Base-by-base conservation (phyloP, 2,329 filamentous ascomycete species). In the Diaporthe citrichinensis region DNA sequence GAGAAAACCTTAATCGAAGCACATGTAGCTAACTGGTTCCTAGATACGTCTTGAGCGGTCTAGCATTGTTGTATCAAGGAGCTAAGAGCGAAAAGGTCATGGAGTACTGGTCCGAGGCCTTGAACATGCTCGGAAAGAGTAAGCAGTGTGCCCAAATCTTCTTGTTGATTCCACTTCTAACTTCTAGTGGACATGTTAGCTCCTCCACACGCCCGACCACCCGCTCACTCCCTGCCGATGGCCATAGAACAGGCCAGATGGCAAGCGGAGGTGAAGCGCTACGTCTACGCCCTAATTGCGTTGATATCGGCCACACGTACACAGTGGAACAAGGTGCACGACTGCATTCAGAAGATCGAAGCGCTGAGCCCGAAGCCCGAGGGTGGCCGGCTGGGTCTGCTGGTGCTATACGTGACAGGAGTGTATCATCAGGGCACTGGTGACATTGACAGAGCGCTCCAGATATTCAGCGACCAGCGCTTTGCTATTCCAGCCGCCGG, bases 351-450 rank as follows among this genome's bases (percentile, higher is more conserved):
- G 17, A 87, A 88, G 59, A 84, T 94, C 17, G 86, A 89, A 71
- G 83, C 81, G 46, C 82, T 86, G 67, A 82, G 81, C 59, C 83
- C 83, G 44, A 83, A 82, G 77, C 85, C 80, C 76, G 86, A 85
- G 81, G 85, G 81, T 10, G 76, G 74, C 77, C 87, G 86, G 2
- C 87, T 92, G 49, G 82, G 83, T 34, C 85, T 91, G 46, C 87
- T 94, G 59, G 87, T 90, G 9, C 85, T 90, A 58, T 98, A 98
- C 83, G 90, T 98, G 25, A 87, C 89, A 0, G 96, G 94, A 0
- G 90, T 94, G 10, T 93, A 95, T 79, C 87, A 92, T 71, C 96
- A 98, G 85, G 94, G 93, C 25, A 92, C 89, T 7, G 95, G 95
- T 23, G 89, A 95, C 77, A 87, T 97, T 1, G 86, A 90, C n/a